Evolutionary conservation across 225 moss, liverwort and hornwort genomes (phyloP), one percentile per base, ranked within the genome.

Genomic region (Sphagnum contortum): DNA sequence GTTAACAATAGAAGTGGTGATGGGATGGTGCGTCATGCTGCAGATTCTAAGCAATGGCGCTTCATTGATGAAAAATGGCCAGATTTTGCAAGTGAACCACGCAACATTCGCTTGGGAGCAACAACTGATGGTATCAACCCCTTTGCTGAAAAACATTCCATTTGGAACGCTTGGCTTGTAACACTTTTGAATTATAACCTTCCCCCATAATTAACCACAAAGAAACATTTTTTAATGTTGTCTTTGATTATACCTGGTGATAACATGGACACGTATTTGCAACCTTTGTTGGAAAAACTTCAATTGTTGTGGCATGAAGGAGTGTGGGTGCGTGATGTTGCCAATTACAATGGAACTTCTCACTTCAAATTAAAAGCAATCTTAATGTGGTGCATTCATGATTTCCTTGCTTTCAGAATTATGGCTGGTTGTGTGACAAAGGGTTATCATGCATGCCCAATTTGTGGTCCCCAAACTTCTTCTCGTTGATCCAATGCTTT

Each of bases 361-460:
- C 6, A 3, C 7, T 66, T 66, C 45, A 44, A 0, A 7, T 3
- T 47, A 8, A 12, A 29, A 13, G 66, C 66, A 6, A 66, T 66
- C 47, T 66, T 66, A 14, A 3, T 66, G 46, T 53, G 29, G 55
- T 14, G 51, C 3, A 53, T 66, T 50, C 66, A 66, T 45, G 54
- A 66, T 44, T 52, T 53, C 46, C 52, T 6, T 3, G 66, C 53
- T 10, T 66, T 52, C 6, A 13, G 2, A 3, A 5, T 55, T 8
- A 45, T 47, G 9, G 29, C 52, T 1, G 45, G 55, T 4, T 45
- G 52, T n/a, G 3, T 53, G 46, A 66, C 66, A 45, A 66, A 66
- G 48, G 67, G 56, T 4, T 45, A 57, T 55, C n/a, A 46, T 5
- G 67, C 67, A 7, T 67, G 67, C 44, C 67, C 55, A 3, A 45